Percentiles rank a stretch among this genome's conserved stretches.
These are phyloP conservation scores for Fraxinus cuspidata DNA, from an alignment of 257 asterid genomes.

Conservation along the genomic window DNA sequence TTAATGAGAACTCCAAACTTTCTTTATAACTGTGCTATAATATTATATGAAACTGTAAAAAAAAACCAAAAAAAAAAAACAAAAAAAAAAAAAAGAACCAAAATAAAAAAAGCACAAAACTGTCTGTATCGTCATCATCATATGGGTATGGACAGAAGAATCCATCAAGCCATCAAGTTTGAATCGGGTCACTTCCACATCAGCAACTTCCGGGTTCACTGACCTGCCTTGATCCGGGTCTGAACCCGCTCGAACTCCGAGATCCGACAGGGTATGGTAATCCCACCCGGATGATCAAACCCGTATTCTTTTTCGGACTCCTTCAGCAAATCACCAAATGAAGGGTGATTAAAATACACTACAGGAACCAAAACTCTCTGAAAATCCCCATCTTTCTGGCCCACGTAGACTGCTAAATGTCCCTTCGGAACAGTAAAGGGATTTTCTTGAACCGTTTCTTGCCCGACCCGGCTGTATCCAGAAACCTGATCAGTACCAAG, in stretches of 20 bases:
- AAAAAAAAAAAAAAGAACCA: neutral
- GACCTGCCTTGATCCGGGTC: slow-evolving; percentile 34
- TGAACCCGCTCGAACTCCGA: slow-evolving; percentile 40
- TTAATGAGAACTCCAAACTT: too few relatives aligned
- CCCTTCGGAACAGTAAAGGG: slow-evolving; percentile 32
- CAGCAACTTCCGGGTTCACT: slow-evolving; percentile 24
- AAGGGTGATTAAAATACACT: slow-evolving; percentile 35
- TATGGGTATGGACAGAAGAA: neutral
- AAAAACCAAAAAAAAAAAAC: neutral
- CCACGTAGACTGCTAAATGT: slow-evolving; percentile 35
- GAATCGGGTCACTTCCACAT: slow-evolving; percentile 28
- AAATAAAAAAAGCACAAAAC: neutral
- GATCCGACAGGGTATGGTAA: slow-evolving; percentile 37
- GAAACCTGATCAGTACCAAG: slow-evolving; percentile 1
- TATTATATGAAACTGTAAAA: too few relatives aligned
- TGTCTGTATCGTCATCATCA: slow-evolving; percentile 17
- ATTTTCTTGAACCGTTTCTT: slow-evolving; percentile 1
- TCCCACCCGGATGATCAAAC: slow-evolving; percentile 43
- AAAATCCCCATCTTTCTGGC: slow-evolving; percentile 32
- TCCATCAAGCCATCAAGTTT: slow-evolving; percentile 14
- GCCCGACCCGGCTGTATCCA: slow-evolving; percentile 12
- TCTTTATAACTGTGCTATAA: too few relatives aligned
- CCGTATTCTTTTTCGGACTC: slow-evolving; percentile 39
- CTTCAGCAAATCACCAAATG: slow-evolving; percentile 31
- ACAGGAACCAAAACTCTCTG: slow-evolving; percentile 40